A percentile compares a stretch with the other conserved stretches of the same genome.
phyloP scores from a whole-genome alignment of 2,329 filamentous ascomycete species.

The Botrytis aclada region DNA sequence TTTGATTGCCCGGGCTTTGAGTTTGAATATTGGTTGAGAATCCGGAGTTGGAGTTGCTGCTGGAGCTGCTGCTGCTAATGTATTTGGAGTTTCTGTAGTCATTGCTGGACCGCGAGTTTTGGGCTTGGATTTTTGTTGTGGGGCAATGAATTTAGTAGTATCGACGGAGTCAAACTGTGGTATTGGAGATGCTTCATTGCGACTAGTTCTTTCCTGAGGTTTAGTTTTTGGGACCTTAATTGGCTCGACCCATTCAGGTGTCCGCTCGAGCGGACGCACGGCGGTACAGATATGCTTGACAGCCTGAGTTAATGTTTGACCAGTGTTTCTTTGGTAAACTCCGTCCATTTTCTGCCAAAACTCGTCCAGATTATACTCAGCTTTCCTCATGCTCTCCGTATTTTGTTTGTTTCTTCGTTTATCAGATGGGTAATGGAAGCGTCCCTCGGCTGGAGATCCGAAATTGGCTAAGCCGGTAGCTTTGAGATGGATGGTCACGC shows the following conservation, averaged over 20 bases:
- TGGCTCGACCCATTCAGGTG: neutral
- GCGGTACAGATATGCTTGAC: neutral
- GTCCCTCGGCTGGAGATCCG: slow-evolving; percentile 21
- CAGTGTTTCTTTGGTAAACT: slow-evolving; percentile 21
- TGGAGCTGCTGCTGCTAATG: neutral
- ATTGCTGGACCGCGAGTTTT: slow-evolving; percentile 29
- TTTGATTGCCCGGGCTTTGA: slow-evolving; percentile 42
- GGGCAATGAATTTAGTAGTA: neutral
- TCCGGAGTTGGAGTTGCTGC: slow-evolving; percentile 10
- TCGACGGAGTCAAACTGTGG: neutral
- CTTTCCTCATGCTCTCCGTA: slow-evolving; percentile 43
- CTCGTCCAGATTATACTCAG: slow-evolving; percentile 44
- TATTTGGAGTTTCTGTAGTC: neutral
- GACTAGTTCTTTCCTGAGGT: neutral
- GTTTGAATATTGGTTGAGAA: slow-evolving; percentile 34
- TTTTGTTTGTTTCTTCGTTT: slow-evolving; percentile 48
- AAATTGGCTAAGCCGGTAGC: slow-evolving; percentile 10
- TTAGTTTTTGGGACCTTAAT: neutral
- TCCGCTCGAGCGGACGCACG: neutral
- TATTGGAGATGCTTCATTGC: neutral
- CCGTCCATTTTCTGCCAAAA: slow-evolving; percentile 45
- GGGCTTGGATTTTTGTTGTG: slow-evolving; percentile 24
- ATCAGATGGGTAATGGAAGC: slow-evolving; percentile 44
- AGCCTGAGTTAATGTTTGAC: slow-evolving; percentile 23
- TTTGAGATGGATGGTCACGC: neutral